Percentiles rank a stretch among this genome's conserved stretches.
Conservation (phyloP, 108 stramenopile genomes). For the Pseudonitzschia pungens region DNA sequence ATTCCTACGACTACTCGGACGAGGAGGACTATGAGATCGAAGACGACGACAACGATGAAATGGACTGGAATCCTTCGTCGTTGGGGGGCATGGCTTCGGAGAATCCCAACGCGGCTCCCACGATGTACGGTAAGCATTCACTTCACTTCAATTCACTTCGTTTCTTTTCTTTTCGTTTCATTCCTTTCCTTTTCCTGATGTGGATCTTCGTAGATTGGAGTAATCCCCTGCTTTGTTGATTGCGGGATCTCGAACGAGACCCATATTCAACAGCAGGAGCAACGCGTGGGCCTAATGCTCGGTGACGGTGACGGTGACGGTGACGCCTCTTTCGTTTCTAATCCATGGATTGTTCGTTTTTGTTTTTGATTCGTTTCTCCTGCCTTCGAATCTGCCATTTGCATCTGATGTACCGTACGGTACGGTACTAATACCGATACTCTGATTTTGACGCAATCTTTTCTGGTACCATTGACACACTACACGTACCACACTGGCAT, state of each 20-base stretch:
- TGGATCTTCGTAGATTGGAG: no score
- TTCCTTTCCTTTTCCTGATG: not conserved
- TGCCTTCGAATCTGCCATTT: not conserved
- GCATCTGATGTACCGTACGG: not conserved
- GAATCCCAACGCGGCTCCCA: conserved; percentile 44
- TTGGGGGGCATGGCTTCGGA: conserved; percentile 8
- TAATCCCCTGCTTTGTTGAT: no score
- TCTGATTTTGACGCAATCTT: no score
- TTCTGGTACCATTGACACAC: no score
- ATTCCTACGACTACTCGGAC: conserved; percentile 41
- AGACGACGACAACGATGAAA: conserved; percentile 31
- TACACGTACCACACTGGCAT: no score
- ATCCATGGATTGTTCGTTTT: not conserved
- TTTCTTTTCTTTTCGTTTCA: not conserved
- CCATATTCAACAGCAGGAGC: no score
- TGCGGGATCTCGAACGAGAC: no score
- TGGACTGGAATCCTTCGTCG: conserved; percentile 26
- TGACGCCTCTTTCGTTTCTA: no score
- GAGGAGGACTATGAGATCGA: conserved; percentile 35
- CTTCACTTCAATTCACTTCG: not conserved
- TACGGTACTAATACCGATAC: no score
- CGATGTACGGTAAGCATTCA: conserved; percentile 22
- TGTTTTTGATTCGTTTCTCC: not conserved
- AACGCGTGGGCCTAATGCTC: not conserved
- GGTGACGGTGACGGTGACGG: no score